phyloP scores from a whole-genome alignment of 345 rosid genomes.

The Eucalyptus curtisii region DNA sequence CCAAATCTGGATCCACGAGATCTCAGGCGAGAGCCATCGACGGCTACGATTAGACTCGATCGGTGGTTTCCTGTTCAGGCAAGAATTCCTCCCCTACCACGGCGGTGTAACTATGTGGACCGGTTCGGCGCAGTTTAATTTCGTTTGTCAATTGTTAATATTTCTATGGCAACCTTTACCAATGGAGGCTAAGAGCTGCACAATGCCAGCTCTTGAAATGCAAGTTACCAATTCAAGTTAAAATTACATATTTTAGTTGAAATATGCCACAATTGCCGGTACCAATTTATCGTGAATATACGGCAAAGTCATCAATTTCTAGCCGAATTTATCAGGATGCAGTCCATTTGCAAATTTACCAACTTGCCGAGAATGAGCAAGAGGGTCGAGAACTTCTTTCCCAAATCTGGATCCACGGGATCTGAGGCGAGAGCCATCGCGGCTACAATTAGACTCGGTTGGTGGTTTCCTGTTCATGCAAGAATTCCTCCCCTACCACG shows the following conservation, averaged over 20 bases:
- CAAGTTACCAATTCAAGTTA: not conserved
- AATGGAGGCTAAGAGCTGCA: not conserved
- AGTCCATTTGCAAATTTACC: not conserved
- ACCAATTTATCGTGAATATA: not conserved
- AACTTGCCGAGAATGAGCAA: not conserved
- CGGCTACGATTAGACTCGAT: accelerated
- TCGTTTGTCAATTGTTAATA: not conserved
- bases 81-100: accelerated
- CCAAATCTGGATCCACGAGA: not conserved
- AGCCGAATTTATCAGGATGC: not conserved
- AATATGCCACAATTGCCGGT: not conserved
- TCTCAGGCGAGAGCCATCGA: not conserved
- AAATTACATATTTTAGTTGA: not conserved
- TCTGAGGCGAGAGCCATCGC: not conserved
- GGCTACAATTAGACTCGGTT: not conserved
- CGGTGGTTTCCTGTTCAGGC: accelerated
- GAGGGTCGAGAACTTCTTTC: not conserved
- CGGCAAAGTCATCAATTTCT: not conserved
- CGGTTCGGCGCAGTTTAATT: not conserved
- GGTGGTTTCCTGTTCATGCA: not conserved
- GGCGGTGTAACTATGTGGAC: not conserved
- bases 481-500: not conserved
- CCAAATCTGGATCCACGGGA: not conserved
- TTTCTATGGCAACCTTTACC: not conserved
- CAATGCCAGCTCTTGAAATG: not conserved